Evolutionary conservation across 2,329 filamentous ascomycete species (phyloP).

Genomic region (Colletotrichum chlorophyti): DNA sequence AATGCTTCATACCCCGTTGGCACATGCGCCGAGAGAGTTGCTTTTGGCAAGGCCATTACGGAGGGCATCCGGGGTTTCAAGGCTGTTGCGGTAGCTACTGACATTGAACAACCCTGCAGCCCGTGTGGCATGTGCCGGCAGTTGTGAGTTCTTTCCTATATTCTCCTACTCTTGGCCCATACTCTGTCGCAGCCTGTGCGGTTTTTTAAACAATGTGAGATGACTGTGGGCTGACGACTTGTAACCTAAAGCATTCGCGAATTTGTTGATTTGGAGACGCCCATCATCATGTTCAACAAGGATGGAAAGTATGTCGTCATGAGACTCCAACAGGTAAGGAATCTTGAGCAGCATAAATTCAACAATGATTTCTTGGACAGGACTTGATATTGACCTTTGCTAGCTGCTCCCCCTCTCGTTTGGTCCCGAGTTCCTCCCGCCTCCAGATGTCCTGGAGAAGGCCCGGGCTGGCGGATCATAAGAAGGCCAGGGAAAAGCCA

Average conservation of each 20-base stretch:
- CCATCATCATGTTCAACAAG: conserved; percentile 92
- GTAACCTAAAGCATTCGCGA: conserved; percentile 74
- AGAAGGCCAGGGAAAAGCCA: no score
- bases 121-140: conserved; percentile 98
- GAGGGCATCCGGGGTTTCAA: conserved; percentile 66
- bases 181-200: no score
- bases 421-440: conserved; percentile 65
- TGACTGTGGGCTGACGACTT: not conserved
- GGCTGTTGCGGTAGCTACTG: conserved; percentile 85
- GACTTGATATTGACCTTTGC: not conserved
- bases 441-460: conserved; percentile 36
- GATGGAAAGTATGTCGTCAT: conserved; percentile 75
- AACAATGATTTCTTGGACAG: not conserved
- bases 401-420: conserved; percentile 74
- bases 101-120: conserved; percentile 71
- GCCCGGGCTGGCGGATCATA: conserved; percentile 2
- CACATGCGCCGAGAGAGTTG: conserved; percentile 95
- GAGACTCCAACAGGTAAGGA: conserved; percentile 71
- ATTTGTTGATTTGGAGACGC: conserved; percentile 72
- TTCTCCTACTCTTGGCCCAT: no score
- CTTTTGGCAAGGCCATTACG: conserved; percentile 79
- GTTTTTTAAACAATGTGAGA: no score
- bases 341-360: no score
- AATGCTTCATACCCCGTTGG: conserved; percentile 93
- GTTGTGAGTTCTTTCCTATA: conserved; percentile 64